These are phyloP conservation scores for Corchorus capsularis DNA, from an alignment of 345 rosid species.

Conservation along the genomic window DNA sequence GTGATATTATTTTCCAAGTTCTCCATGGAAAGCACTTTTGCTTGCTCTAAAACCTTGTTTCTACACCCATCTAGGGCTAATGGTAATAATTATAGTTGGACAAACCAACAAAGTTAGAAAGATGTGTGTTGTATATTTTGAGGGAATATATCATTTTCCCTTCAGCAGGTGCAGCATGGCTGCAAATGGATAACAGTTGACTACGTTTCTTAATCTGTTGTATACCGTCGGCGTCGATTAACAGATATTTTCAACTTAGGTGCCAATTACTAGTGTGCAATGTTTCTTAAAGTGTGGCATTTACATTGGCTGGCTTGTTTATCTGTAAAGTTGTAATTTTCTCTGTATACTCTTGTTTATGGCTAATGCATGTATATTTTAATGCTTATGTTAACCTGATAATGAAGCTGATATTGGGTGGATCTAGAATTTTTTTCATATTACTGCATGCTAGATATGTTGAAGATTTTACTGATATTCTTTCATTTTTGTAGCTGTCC, in stretches of 20 bases:
- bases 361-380: not conserved
- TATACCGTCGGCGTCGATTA: not conserved
- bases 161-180: not conserved
- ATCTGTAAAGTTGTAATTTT: conserved; percentile 13
- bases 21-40: not conserved
- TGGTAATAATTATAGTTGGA: not conserved
- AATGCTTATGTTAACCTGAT: not conserved
- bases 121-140: not conserved
- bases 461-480: conserved; percentile 6
- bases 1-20: not conserved
- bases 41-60: not conserved
- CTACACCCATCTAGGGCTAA: not conserved
- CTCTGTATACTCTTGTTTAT: not conserved
- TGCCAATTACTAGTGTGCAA: not conserved
- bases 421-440: conserved; percentile 2
- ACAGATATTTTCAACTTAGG: not conserved
- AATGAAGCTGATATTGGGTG: conserved; percentile 9
- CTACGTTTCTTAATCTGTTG: not conserved
- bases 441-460: conserved; percentile 3
- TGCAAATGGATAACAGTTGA: not conserved
- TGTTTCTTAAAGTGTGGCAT: not conserved
- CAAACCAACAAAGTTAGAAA: not conserved
- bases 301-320: not conserved
- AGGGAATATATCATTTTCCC: not conserved
- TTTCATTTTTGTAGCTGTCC: conserved; percentile 67